A percentile compares a stretch with the other conserved stretches of the same genome.
Evolutionary conservation across 2,329 filamentous ascomycete species (phyloP).

Genomic region (Fulvia fulva): DNA sequence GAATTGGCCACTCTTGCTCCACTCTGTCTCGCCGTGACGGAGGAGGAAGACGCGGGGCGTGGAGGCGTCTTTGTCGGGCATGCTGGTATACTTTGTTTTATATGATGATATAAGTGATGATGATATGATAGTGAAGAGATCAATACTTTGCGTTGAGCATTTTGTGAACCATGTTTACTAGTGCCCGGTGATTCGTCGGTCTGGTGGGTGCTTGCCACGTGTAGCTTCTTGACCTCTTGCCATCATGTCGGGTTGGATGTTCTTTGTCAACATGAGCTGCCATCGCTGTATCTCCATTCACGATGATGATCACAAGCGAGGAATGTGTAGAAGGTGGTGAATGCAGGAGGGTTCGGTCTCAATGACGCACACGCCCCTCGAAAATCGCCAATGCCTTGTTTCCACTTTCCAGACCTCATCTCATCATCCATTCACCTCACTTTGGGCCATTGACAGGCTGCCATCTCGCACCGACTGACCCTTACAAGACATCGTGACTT

Average conservation of each 20-base stretch:
- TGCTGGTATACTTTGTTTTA: conserved; percentile 7
- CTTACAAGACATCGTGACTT: background rate
- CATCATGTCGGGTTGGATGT: too few species aligned
- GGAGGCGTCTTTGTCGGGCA: conserved; percentile 37
- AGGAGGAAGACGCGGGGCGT: conserved; percentile 75
- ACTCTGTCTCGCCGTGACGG: conserved; percentile 92
- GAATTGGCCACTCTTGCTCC: conserved; percentile 77
- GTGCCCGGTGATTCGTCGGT: background rate
- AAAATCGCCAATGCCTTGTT: background rate
- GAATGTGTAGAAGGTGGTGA: background rate
- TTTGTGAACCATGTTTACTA: background rate
- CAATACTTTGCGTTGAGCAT: conserved; percentile 4
- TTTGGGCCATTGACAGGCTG: background rate
- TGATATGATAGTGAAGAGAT: background rate
- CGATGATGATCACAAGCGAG: background rate
- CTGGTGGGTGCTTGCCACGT: background rate
- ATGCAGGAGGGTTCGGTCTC: background rate
- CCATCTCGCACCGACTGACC: too few species aligned
- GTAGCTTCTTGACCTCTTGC: background rate
- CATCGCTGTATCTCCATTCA: background rate
- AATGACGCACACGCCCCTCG: background rate
- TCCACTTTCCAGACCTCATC: background rate
- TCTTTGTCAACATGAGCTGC: background rate
- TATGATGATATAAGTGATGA: background rate
- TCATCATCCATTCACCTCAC: background rate